Evolutionary conservation across 2,329 filamentous ascomycete genomes (phyloP).

Genomic region (Ophiostoma pallidulum): DNA sequence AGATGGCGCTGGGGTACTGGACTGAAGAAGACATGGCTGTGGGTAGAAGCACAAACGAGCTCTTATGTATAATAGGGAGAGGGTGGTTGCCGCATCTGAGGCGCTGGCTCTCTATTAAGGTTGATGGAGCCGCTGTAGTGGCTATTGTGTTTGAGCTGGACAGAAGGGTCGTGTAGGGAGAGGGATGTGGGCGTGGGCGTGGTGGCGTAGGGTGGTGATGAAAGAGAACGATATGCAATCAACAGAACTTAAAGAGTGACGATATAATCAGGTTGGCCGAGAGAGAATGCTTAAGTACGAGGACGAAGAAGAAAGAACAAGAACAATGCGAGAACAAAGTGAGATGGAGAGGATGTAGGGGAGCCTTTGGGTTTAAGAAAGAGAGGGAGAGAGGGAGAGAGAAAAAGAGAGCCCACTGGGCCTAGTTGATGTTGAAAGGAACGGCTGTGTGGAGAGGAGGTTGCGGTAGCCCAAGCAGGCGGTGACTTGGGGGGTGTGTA

Average conservation of each 20-base stretch:
- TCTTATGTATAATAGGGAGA: not conserved
- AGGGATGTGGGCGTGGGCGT: not conserved
- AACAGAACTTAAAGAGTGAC: conserved; percentile 15
- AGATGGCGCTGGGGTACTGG: conserved; percentile 18
- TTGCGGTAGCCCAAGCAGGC: conserved; percentile 12
- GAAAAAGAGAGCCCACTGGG: not conserved
- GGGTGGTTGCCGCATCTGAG: not conserved
- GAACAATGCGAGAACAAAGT: conserved; percentile 1
- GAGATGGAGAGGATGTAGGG: conserved; percentile 7
- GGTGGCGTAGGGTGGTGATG: not conserved
- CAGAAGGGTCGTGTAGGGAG: not conserved
- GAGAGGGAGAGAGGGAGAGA: too few relatives aligned
- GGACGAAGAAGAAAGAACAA: conserved; percentile 4
- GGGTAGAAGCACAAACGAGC: conserved; percentile 1
- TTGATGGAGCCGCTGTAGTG: too few relatives aligned
- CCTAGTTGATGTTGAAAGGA: too few relatives aligned
- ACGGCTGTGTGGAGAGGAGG: conserved; percentile 10
- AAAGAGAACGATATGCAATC: conserved; percentile 6
- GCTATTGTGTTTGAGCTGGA: not conserved
- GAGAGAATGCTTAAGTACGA: conserved; percentile 1
- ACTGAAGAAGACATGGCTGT: conserved; percentile 7
- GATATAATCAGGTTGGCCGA: conserved; percentile 2
- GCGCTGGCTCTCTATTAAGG: not conserved
- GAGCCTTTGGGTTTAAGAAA: conserved; percentile 14
- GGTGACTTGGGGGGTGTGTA: conserved; percentile 12